Base-by-base conservation (phyloP, 345 rosid species). In the Citrus reticulata region DNA sequence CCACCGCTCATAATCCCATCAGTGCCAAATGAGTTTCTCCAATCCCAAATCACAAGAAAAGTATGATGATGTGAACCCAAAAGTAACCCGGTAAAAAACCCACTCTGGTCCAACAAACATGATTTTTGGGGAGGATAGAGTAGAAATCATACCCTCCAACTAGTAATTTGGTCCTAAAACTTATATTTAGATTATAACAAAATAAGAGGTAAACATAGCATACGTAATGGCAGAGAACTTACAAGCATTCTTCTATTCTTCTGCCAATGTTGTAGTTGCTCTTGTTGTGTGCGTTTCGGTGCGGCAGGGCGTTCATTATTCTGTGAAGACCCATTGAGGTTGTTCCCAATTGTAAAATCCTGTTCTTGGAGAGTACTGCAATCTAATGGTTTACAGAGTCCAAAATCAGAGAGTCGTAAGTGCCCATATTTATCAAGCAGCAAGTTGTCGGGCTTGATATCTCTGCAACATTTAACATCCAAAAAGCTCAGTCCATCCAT, bases 171-270 rank as follows among this genome's bases (percentile, higher is more conserved):
- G 27, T 70, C 60, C 39, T 25, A 25, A 27, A 75, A 40, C 30
- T 22, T 61, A 20, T 60, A 75, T 25, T 63, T 42, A 9, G 13
- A 8, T 11, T 40, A 42, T 40, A 55, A 62, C 9, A 24, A 42
- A 51, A 60, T 19, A 64, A 42, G 46, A 46, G 73, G 46, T 54
- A 13, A 74, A 63, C n/a, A 54, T 37, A 22, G 4, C 34, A 63
- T 29, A 81, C 59, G 42, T 30, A 40, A 83, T 59, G 59, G 24
- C 70, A 78, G 69, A 78, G 14, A 79, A 70, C 88, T 74, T 85
- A 95, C 98, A 77, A 95, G 97, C 90, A 84, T 92, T 85, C 98
- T 90, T 86, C 97, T 88, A 78, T 95, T 95, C 89, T 90, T 91
- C 78, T 93, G 98, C 98, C 98, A 95, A 79, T 93, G 90, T 67